These are phyloP conservation scores for Pyracantha coccinea DNA, from an alignment of 331 rosid genomes.

Conservation along the genomic window DNA sequence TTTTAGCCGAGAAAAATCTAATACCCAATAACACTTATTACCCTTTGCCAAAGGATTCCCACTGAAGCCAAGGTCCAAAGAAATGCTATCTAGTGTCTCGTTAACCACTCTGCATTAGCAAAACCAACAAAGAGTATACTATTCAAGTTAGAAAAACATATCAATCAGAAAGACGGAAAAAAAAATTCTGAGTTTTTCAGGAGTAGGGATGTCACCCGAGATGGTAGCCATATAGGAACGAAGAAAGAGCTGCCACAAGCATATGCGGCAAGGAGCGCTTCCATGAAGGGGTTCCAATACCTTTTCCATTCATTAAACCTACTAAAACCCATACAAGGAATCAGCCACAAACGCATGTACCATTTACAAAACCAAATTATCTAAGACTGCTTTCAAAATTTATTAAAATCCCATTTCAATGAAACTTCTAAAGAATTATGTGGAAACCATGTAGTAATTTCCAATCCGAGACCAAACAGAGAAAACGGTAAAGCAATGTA, in stretches of 20 bases:
- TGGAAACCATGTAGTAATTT: background rate
- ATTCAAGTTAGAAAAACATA: background rate
- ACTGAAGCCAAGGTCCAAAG: constrained; percentile 65
- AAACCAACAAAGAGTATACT: constrained; percentile 3
- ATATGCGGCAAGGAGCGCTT: constrained; percentile 54
- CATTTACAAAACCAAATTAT: background rate
- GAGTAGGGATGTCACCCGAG: constrained; percentile 43
- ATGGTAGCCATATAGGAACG: constrained; percentile 84
- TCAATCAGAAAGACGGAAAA: background rate
- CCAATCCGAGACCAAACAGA: too few species aligned
- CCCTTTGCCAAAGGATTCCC: constrained; percentile 84
- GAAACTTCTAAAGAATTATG: background rate
- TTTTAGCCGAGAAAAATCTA: background rate
- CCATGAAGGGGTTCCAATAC: constrained; percentile 46
- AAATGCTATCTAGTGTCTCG: constrained; percentile 82
- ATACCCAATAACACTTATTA: constrained; percentile 10
- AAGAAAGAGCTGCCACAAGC: constrained; percentile 59
- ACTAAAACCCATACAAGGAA: constrained; percentile 25
- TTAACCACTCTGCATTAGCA: constrained; percentile 66
- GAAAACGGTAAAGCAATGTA: background rate
- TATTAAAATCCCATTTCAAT: background rate
- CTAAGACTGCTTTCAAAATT: background rate
- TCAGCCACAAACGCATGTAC: constrained; percentile 8
- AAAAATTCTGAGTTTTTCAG: constrained; percentile 8
- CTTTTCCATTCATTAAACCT: constrained; percentile 37